phyloP scores from a whole-genome alignment of 805 yeast genomes.

The Schizosaccharomyces pombe region DNA sequence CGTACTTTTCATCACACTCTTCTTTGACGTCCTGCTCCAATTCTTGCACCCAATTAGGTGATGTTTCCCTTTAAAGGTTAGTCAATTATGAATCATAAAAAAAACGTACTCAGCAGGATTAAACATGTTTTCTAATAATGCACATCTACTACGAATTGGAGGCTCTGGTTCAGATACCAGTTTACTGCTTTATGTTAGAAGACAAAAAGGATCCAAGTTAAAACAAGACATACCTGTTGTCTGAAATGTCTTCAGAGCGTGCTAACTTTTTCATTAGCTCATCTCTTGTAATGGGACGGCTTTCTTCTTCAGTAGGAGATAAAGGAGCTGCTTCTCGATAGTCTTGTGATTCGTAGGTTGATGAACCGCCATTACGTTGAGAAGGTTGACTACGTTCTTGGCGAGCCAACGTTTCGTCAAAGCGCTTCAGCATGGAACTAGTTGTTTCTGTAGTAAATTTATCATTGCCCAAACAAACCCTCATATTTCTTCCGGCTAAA shows the following conservation, averaged over 20 bases:
- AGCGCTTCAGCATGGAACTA: conserved; percentile 5
- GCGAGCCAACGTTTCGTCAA: neutral
- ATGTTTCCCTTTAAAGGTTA: conserved; percentile 13
- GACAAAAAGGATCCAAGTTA: neutral
- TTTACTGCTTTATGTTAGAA: too few relatives aligned
- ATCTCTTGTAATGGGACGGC: conserved; percentile 12
- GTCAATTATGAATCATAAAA: conserved; percentile 3
- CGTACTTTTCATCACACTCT: conserved; percentile 19
- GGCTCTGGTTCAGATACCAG: too few relatives aligned
- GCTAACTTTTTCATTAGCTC: conserved; percentile 15
- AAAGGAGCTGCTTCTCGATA: conserved; percentile 11
- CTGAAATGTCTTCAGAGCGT: conserved; percentile 13
- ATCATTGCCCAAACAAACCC: conserved; percentile 11
- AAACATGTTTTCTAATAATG: conserved; percentile 15
- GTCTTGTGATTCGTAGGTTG: conserved; percentile 8
- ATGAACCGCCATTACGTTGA: neutral
- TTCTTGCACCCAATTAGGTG: conserved; percentile 15
- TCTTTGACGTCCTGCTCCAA: conserved; percentile 16
- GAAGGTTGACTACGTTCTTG: neutral
- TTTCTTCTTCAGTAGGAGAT: conserved; percentile 6
- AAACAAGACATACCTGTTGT: neutral
- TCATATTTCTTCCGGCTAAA: conserved; percentile 13
- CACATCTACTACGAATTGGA: conserved; percentile 10
- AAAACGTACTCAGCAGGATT: conserved; percentile 14
- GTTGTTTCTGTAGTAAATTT: conserved; percentile 6